A percentile compares a stretch with the other conserved stretches of the same genome.
Evolutionary conservation across 192 early-diverging fungal species (phyloP).

Genomic region (Entrophospora sp.): DNA sequence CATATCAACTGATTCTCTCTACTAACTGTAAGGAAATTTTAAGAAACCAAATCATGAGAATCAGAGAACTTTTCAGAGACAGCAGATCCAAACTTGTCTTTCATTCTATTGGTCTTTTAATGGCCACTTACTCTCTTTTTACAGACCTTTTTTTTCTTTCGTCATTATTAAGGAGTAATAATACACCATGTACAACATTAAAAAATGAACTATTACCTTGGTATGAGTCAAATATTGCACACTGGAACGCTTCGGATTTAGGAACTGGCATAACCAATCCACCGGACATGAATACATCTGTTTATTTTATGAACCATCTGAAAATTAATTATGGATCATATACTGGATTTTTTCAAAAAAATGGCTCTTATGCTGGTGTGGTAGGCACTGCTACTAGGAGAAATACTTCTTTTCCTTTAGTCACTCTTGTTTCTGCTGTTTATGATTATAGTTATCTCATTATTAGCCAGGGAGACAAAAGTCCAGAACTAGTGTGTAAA

Average conservation of each 20-base stretch:
- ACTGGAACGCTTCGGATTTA: not conserved
- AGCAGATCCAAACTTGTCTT: not conserved
- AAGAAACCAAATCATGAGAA: not conserved
- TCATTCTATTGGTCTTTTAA: not conserved
- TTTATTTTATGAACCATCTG: not conserved
- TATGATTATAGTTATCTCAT: too few relatives aligned
- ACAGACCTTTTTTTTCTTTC: not conserved
- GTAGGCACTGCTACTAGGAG: too few relatives aligned
- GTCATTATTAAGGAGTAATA: not conserved
- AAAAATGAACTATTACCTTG: not conserved
- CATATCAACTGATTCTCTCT: too few relatives aligned
- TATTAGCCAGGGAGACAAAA: too few relatives aligned
- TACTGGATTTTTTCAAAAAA: not conserved
- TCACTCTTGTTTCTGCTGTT: too few relatives aligned
- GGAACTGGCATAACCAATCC: not conserved
- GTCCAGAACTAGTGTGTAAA: too few relatives aligned
- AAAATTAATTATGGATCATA: not conserved
- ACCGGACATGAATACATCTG: not conserved
- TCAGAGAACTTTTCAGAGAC: not conserved
- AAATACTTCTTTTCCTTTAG: too few relatives aligned
- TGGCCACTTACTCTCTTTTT: not conserved
- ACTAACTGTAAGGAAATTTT: too few relatives aligned
- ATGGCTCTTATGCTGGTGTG: conserved; percentile 5
- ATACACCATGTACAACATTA: not conserved
- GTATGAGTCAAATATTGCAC: conserved; percentile 1